These are phyloP conservation scores for Isochrysis galbana DNA, from an alignment of 78 protist species.

Conservation along the genomic window DNA sequence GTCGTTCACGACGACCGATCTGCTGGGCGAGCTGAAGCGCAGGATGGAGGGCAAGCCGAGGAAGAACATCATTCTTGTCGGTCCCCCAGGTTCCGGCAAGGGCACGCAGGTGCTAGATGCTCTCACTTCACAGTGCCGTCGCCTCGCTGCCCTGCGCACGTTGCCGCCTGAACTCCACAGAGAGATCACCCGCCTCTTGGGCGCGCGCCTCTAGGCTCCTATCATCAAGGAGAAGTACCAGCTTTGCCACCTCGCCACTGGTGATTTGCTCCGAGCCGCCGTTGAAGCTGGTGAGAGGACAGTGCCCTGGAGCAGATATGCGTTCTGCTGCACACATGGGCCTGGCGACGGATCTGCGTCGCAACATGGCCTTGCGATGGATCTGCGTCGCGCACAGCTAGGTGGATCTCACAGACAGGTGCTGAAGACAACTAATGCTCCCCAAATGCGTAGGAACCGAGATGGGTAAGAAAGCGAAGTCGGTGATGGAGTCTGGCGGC, in stretches of 20 bases:
- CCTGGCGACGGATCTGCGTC: too few relatives aligned
- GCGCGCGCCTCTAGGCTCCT: conserved; percentile 60
- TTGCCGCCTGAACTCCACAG: too few relatives aligned
- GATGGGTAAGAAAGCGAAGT: conserved; percentile 80
- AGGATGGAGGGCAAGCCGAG: background rate
- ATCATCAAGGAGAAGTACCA: conserved; percentile 28
- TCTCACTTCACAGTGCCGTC: too few relatives aligned
- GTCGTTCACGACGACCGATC: background rate
- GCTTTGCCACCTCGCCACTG: conserved; percentile 93
- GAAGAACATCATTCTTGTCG: conserved; percentile 18
- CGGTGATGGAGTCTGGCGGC: conserved; percentile 88
- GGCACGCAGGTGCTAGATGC: background rate
- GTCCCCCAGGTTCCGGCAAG: conserved; percentile 27
- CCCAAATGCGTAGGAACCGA: background rate
- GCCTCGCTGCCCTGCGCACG: too few relatives aligned
- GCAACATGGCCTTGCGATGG: too few relatives aligned
- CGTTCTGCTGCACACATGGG: background rate
- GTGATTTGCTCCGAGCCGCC: conserved; percentile 95
- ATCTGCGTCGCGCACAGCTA: too few relatives aligned
- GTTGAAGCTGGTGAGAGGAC: conserved; percentile 79
- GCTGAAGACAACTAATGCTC: too few relatives aligned
- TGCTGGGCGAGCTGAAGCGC: background rate
- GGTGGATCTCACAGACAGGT: too few relatives aligned
- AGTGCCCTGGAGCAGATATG: too few relatives aligned
- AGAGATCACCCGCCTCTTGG: background rate